Evolutionary conservation across 495 filamentous ascomycete species (phyloP).

Genomic region (Penicillium longicatenatum): DNA sequence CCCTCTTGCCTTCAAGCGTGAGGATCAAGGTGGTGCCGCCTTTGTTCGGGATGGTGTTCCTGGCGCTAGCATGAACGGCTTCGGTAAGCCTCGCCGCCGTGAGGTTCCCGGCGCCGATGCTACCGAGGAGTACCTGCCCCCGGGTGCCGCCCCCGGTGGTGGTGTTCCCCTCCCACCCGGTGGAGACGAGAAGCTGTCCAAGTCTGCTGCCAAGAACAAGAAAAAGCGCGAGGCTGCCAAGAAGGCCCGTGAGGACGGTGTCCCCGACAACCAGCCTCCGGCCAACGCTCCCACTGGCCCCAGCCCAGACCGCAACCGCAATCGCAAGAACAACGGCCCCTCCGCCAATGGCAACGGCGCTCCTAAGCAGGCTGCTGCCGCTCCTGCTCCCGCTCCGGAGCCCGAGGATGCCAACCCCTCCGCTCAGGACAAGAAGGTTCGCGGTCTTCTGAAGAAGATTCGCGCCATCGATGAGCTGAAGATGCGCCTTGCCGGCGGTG

Average conservation of each 20-base stretch:
- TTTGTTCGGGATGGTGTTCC: slow-evolving; percentile 80
- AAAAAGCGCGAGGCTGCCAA: slow-evolving; percentile 93
- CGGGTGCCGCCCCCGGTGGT: slow-evolving; percentile 70
- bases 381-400: slow-evolving; percentile 26
- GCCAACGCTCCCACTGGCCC: slow-evolving; percentile 67
- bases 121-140: slow-evolving; percentile 59
- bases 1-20: slow-evolving; percentile 93
- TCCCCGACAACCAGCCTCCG: slow-evolving; percentile 42
- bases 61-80: slow-evolving; percentile 67
- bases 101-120: slow-evolving; percentile 81
- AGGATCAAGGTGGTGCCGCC: slow-evolving; percentile 93
- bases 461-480: slow-evolving; percentile 96
- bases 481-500: slow-evolving; percentile 88
- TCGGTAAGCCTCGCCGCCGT: slow-evolving; percentile 68
- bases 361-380: slow-evolving; percentile 20
- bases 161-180: slow-evolving; percentile 60
- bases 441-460: slow-evolving; percentile 92
- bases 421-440: slow-evolving; percentile 81
- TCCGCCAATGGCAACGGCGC: slow-evolving; percentile 23
- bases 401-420: slow-evolving; percentile 33
- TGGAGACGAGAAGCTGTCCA: slow-evolving; percentile 71
- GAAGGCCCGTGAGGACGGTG: slow-evolving; percentile 79
- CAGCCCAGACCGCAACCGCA: slow-evolving; percentile 37
- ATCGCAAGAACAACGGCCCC: slow-evolving; percentile 40
- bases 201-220: slow-evolving; percentile 94